phyloP scores from a whole-genome alignment of 768 basidiomycete genomes.

The Jaapia argillacea region DNA sequence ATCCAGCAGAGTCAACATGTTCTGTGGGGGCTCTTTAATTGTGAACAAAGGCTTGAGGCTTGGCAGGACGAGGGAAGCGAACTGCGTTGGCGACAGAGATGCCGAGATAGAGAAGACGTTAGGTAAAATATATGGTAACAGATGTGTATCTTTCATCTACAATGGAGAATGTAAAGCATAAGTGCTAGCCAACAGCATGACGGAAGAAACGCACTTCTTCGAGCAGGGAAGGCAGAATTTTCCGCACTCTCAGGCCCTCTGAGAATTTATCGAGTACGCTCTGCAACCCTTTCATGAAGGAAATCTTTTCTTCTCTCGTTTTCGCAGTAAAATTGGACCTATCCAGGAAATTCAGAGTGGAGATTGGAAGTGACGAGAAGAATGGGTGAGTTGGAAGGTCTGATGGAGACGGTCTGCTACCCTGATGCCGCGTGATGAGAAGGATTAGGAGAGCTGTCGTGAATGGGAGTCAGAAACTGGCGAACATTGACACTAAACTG shows the following conservation, averaged over 20 bases:
- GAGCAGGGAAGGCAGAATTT: constrained; percentile 84
- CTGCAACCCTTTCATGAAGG: constrained; percentile 87
- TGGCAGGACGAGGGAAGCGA: constrained; percentile 73
- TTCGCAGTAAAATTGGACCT: constrained; percentile 93
- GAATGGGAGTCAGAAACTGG: background rate
- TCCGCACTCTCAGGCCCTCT: constrained; percentile 76
- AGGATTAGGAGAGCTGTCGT: constrained; percentile 62
- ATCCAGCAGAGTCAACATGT: constrained; percentile 89
- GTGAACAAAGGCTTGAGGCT: constrained; percentile 84
- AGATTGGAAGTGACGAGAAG: constrained; percentile 93
- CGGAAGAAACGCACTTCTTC: constrained; percentile 68
- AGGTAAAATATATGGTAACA: constrained; percentile 91
- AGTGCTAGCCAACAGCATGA: background rate
- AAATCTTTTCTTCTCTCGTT: constrained; percentile 90
- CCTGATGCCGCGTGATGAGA: constrained; percentile 72
- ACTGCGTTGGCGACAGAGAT: constrained; percentile 68
- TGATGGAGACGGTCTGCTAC: constrained; percentile 63
- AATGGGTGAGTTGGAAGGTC: constrained; percentile 79
- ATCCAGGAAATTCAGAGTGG: constrained; percentile 92
- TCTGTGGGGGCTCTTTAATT: constrained; percentile 93
- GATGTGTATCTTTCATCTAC: constrained; percentile 88
- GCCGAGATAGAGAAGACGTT: constrained; percentile 89
- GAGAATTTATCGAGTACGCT: constrained; percentile 78
- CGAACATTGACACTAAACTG: constrained; percentile 6
- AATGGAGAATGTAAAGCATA: background rate